Conservation (phyloP, 495 filamentous ascomycete genomes). For the Peziza echinospora region DNA sequence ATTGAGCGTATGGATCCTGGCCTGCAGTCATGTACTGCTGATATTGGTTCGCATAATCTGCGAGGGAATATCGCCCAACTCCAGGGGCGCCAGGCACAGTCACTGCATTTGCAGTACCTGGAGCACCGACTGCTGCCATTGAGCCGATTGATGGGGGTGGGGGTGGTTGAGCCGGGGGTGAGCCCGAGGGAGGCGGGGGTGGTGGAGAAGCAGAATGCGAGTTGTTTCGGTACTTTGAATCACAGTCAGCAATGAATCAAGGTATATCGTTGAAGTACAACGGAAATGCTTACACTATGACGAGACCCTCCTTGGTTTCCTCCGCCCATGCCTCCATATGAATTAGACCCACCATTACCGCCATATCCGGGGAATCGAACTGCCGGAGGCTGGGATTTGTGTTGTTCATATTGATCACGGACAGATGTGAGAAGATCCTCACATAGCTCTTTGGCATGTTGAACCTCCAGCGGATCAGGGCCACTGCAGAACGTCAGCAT, state of each 20-base stretch:
- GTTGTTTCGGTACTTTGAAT: slow-evolving; percentile 10
- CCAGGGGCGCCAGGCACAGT: slow-evolving; percentile 20
- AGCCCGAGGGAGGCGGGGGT: slow-evolving; percentile 16
- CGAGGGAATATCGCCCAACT: slow-evolving; percentile 21
- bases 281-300: too few species aligned
- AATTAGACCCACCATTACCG: slow-evolving; percentile 22
- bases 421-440: slow-evolving; percentile 70
- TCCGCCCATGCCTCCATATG: slow-evolving; percentile 11
- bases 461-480: slow-evolving; percentile 67
- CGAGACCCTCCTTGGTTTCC: slow-evolving; percentile 1
- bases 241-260: slow-evolving; percentile 18
- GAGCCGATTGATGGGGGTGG: not conserved
- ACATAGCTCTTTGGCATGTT: slow-evolving; percentile 68
- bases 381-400: slow-evolving; percentile 64
- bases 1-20: slow-evolving; percentile 73
- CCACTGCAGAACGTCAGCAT: slow-evolving; percentile 38
- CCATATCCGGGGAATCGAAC: slow-evolving; percentile 39
- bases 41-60: slow-evolving; percentile 56
- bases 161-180: slow-evolving; percentile 13
- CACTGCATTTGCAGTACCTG: slow-evolving; percentile 18
- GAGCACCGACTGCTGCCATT: not conserved
- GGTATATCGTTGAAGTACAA: too few species aligned
- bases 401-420: slow-evolving; percentile 61
- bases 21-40: slow-evolving; percentile 54
- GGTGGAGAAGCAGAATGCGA: slow-evolving; percentile 18